Evolutionary conservation across 2,329 filamentous ascomycete genomes (phyloP).

Genomic region (Diaporthe ampelina): DNA sequence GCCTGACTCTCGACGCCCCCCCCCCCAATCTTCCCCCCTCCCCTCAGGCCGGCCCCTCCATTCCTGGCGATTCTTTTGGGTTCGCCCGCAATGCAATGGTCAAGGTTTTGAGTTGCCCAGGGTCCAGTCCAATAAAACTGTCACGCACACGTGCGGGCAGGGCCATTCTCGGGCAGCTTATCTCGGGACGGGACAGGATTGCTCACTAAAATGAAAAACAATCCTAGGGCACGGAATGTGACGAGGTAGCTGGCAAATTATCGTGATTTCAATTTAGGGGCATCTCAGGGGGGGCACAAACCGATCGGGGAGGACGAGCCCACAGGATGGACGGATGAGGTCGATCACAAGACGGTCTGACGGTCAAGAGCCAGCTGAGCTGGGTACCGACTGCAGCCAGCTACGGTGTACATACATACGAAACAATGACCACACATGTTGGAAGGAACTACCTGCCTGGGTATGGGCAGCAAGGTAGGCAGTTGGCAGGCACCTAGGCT

Average conservation of each 20-base stretch:
- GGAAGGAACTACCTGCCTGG: too few species aligned
- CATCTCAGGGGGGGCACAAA: constrained; percentile 29
- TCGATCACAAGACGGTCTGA: constrained; percentile 42
- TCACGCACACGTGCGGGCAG: constrained; percentile 25
- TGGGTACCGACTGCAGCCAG: neutral
- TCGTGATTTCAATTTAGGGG: constrained; percentile 42
- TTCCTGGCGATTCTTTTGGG: constrained; percentile 14
- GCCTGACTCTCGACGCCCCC: constrained; percentile 19
- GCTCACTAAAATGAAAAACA: constrained; percentile 17
- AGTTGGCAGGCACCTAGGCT: neutral
- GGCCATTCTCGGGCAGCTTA: constrained; percentile 10
- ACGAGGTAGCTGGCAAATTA: constrained; percentile 40
- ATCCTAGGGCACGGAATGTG: constrained; percentile 17
- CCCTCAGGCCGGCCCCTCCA: neutral
- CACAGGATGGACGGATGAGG: constrained; percentile 35
- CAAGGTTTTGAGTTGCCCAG: constrained; percentile 22
- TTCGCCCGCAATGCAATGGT: constrained; percentile 25
- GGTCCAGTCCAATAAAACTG: constrained; percentile 7
- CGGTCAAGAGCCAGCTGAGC: constrained; percentile 38
- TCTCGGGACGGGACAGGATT: constrained; percentile 30
- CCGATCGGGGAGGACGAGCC: constrained; percentile 37
- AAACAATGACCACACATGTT: neutral
- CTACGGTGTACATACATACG: neutral
- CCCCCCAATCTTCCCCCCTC: neutral
- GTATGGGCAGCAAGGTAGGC: too few species aligned